A percentile compares a stretch with the other conserved stretches of the same genome.
phyloP scores from a whole-genome alignment of 768 basidiomycete species.

The Lyophyllum atratum region DNA sequence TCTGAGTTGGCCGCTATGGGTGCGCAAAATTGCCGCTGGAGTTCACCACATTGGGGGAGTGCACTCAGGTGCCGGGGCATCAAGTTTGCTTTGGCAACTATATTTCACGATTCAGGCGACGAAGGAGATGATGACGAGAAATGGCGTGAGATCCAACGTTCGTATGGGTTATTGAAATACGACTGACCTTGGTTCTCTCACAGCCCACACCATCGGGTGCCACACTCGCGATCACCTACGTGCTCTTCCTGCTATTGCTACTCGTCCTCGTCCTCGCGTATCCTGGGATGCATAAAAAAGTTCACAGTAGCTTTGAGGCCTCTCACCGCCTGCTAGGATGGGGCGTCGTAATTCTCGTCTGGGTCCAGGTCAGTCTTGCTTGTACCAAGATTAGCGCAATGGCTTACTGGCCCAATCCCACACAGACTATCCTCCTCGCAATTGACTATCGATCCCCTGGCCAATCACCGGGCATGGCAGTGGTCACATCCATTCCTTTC shows the following conservation, averaged over 20 bases:
- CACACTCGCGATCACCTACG: slow-evolving; percentile 14
- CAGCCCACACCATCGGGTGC: neutral
- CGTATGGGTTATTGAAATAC: neutral
- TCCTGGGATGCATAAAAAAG: slow-evolving; percentile 36
- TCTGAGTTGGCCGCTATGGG: slow-evolving; percentile 53
- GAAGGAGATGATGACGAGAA: slow-evolving; percentile 41
- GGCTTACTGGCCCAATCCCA: neutral
- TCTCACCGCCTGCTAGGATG: slow-evolving; percentile 49
- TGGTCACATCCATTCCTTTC: slow-evolving; percentile 48
- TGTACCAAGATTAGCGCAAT: neutral
- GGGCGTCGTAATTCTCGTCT: slow-evolving; percentile 41
- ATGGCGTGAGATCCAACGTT: slow-evolving; percentile 27
- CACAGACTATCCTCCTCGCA: slow-evolving; percentile 48
- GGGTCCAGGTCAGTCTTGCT: slow-evolving; percentile 37
- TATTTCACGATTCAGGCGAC: slow-evolving; percentile 54
- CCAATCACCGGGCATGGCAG: slow-evolving; percentile 41
- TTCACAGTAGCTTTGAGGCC: slow-evolving; percentile 43
- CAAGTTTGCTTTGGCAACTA: slow-evolving; percentile 54
- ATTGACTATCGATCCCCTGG: slow-evolving; percentile 49
- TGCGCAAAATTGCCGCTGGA: slow-evolving; percentile 53
- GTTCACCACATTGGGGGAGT: slow-evolving; percentile 64
- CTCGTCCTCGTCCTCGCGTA: slow-evolving; percentile 41
- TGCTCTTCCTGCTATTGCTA: slow-evolving; percentile 25
- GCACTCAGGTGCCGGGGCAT: slow-evolving; percentile 59
- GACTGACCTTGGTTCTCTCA: neutral